Percentiles rank a stretch among this genome's conserved stretches.
Conservation (phyloP, 768 basidiomycete species). For the Postia placenta region DNA sequence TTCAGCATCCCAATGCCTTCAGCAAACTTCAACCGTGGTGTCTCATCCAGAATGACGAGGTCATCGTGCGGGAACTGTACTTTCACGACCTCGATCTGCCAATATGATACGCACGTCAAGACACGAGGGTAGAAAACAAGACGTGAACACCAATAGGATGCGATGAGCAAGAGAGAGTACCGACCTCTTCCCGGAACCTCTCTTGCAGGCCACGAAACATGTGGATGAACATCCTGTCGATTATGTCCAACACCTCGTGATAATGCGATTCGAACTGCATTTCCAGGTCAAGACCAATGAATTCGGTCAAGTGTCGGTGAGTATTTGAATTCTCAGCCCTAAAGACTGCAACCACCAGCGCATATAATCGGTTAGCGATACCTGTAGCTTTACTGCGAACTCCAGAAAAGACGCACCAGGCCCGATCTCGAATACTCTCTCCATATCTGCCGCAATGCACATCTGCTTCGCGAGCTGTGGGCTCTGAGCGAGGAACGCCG, state of each 20-base stretch:
- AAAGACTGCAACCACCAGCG: conserved; percentile 51
- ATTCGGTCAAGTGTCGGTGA: conserved; percentile 96
- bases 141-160: not conserved
- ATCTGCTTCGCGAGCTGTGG: conserved; percentile 99
- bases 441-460: conserved; percentile 98
- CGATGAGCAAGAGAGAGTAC: conserved; percentile 1
- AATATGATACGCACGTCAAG: not conserved
- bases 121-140: not conserved
- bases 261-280: conserved; percentile 99
- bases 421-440: conserved; percentile 95
- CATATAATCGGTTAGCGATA: conserved; percentile 31
- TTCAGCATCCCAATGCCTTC: conserved; percentile 49
- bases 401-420: conserved; percentile 35
- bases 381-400: no score
- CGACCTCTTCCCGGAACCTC: conserved; percentile 75
- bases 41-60: conserved; percentile 50
- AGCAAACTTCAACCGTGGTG: conserved; percentile 40
- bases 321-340: conserved; percentile 98
- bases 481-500: conserved; percentile 91
- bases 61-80: conserved; percentile 48
- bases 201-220: conserved; percentile 83
- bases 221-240: conserved; percentile 78
- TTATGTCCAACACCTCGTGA: conserved; percentile 89
- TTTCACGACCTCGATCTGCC: conserved; percentile 33
- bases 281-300: conserved; percentile 96